Conservation (phyloP, 2,329 filamentous ascomycete species). For the Catunica adiposa region DNA sequence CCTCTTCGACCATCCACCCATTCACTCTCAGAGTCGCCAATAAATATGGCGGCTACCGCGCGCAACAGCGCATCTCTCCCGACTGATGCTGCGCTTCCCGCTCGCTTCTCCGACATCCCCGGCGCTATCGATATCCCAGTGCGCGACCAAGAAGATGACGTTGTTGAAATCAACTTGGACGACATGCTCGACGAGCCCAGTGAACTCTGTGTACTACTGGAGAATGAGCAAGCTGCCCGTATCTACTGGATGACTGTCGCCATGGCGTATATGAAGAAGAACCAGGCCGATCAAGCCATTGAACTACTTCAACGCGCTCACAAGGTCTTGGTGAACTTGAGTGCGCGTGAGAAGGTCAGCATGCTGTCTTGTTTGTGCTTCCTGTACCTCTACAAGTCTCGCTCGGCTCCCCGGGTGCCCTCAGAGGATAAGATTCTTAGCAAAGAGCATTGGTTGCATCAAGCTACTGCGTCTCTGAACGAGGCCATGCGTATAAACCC, state of each 20-base stretch:
- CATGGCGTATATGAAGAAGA: slow-evolving; percentile 88
- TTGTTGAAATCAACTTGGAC: slow-evolving; percentile 83
- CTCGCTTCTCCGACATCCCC: slow-evolving; percentile 48
- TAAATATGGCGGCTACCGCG: slow-evolving; percentile 16
- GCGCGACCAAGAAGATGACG: slow-evolving; percentile 50
- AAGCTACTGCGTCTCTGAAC: slow-evolving; percentile 81
- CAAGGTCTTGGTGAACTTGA: slow-evolving; percentile 50
- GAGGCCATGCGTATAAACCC: slow-evolving; percentile 91
- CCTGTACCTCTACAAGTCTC: slow-evolving; percentile 80
- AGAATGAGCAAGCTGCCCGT: slow-evolving; percentile 82
- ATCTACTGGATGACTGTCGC: slow-evolving; percentile 98
- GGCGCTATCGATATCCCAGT: slow-evolving; percentile 50
- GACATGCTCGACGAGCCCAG: slow-evolving; percentile 85
- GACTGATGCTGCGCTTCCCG: slow-evolving; percentile 27
- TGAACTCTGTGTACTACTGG: slow-evolving; percentile 84
- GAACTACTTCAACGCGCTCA: slow-evolving; percentile 60
- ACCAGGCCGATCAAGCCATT: slow-evolving; percentile 72
- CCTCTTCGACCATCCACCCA: neutral
- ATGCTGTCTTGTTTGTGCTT: slow-evolving; percentile 75
- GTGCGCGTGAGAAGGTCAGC: slow-evolving; percentile 67
- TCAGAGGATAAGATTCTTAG: slow-evolving; percentile 57
- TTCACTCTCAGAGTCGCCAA: neutral
- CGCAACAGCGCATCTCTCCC: slow-evolving; percentile 26
- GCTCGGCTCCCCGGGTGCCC: slow-evolving; percentile 51
- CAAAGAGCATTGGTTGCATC: slow-evolving; percentile 83